A percentile compares a stretch with the other conserved stretches of the same genome.
Evolutionary conservation across 441 rosid genomes (phyloP).

Genomic region (Pelargonium cotyledonis): DNA sequence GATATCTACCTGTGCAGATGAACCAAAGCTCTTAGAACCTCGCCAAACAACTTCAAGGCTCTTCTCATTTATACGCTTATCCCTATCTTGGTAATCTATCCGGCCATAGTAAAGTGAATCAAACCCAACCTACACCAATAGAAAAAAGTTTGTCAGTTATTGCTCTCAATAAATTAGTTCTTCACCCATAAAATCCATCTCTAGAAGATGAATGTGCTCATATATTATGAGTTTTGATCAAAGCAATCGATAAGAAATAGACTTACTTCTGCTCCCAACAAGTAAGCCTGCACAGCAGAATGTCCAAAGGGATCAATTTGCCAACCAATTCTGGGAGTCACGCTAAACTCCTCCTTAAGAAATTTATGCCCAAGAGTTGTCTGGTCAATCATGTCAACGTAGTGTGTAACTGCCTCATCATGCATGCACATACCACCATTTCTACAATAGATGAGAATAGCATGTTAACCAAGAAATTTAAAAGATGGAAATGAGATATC

Average conservation of each 20-base stretch:
- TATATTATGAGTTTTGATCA: background rate
- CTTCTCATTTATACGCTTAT: conserved; percentile 73
- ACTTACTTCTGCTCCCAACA: conserved; percentile 82
- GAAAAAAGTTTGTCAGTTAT: background rate
- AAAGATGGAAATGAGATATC: background rate
- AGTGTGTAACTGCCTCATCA: conserved; percentile 92
- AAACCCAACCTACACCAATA: conserved; percentile 67
- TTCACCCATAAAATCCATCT: conserved; percentile 2
- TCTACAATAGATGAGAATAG: conserved; percentile 31
- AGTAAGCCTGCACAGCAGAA: conserved; percentile 97
- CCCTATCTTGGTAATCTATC: conserved; percentile 95
- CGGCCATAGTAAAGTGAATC: conserved; percentile 90
- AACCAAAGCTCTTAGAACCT: conserved; percentile 87
- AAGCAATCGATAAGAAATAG: background rate
- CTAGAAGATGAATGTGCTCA: background rate
- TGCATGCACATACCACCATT: conserved; percentile 99
- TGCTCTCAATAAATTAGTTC: background rate
- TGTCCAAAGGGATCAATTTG: conserved; percentile 99
- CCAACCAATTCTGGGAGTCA: conserved; percentile 99
- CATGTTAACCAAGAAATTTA: background rate
- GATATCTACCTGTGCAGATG: conserved; percentile 61
- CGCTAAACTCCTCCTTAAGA: conserved; percentile 66
- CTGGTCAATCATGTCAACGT: conserved; percentile 98
- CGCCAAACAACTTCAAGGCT: conserved; percentile 97
- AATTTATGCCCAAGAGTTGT: conserved; percentile 90